A percentile compares a stretch with the other conserved stretches of the same genome.
These are phyloP conservation scores for Pisolithus thermaeus DNA, from an alignment of 1,284 basidiomycete species.

Conservation along the genomic window DNA sequence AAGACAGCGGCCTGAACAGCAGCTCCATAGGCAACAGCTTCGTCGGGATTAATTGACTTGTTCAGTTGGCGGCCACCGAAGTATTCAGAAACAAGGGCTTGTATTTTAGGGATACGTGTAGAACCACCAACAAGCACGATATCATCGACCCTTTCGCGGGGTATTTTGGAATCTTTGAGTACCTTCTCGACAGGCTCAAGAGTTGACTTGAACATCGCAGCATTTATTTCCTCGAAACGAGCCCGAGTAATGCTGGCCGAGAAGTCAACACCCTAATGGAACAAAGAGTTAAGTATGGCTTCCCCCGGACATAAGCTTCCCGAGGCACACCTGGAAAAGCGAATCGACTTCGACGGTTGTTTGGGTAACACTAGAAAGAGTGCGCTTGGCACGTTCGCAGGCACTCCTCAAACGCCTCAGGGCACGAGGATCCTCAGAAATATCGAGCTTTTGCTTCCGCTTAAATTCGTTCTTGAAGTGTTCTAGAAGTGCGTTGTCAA, in stretches of 20 bases:
- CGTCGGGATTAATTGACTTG: slow-evolving; percentile 98
- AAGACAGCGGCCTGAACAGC: slow-evolving; percentile 96
- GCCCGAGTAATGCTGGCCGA: slow-evolving; percentile 96
- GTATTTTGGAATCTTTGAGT: slow-evolving; percentile 97
- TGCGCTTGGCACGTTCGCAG: slow-evolving; percentile 99
- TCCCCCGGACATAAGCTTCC: neutral
- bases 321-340: slow-evolving; percentile 73
- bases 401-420: slow-evolving; percentile 92
- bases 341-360: slow-evolving; percentile 99
- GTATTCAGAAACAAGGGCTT: slow-evolving; percentile 96
- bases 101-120: slow-evolving; percentile 99
- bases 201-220: slow-evolving; percentile 90
- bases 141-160: slow-evolving; percentile 96
- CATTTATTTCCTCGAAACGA: slow-evolving; percentile 99
- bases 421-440: slow-evolving; percentile 93
- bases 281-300: slow-evolving; percentile 9
- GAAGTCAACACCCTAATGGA: slow-evolving; percentile 79
- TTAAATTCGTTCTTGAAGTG: slow-evolving; percentile 99
- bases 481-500: slow-evolving; percentile 96
- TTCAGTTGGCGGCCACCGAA: slow-evolving; percentile 97
- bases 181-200: slow-evolving; percentile 99
- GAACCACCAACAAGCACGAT: slow-evolving; percentile 99
- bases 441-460: slow-evolving; percentile 95
- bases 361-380: slow-evolving; percentile 95
- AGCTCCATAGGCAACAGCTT: slow-evolving; percentile 93